Percentiles rank a stretch among this genome's conserved stretches.
phyloP scores from a whole-genome alignment of 148 eudicot species.

The Nepenthes gracilis region DNA sequence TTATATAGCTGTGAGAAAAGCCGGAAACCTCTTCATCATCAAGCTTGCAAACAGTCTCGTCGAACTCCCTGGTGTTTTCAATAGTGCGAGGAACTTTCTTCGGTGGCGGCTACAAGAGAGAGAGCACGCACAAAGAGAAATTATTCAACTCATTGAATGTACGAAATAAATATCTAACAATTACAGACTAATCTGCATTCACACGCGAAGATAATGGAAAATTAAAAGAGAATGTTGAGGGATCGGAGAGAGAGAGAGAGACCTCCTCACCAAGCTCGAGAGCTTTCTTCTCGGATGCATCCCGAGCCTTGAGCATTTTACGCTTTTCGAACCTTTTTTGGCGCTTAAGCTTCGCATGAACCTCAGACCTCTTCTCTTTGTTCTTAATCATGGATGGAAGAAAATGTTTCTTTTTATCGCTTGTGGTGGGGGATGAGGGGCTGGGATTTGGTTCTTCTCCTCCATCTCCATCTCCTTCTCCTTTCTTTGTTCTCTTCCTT shows the following conservation, averaged over 20 bases:
- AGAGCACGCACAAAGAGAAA: neutral
- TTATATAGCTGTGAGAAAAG: neutral
- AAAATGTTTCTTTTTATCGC: constrained; percentile 14
- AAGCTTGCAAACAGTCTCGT: constrained; percentile 83
- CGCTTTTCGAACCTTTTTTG: constrained; percentile 73
- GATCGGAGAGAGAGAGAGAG: neutral
- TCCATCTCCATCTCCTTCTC: constrained; percentile 1
- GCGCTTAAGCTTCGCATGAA: constrained; percentile 65
- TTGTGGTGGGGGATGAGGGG: constrained; percentile 8
- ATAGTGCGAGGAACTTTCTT: constrained; percentile 68
- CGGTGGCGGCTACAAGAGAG: constrained; percentile 46
- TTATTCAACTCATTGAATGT: neutral
- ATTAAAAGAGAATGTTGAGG: neutral
- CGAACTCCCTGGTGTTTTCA: constrained; percentile 77
- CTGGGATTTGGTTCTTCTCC: constrained; percentile 7
- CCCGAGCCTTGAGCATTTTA: constrained; percentile 63
- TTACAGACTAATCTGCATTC: no score
- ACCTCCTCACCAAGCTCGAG: constrained; percentile 97
- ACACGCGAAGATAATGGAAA: no score
- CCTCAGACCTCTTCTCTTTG: constrained; percentile 69
- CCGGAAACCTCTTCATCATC: constrained; percentile 78
- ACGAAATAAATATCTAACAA: no score
- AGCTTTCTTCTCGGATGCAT: constrained; percentile 59
- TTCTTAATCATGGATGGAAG: constrained; percentile 83
- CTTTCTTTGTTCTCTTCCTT: constrained; percentile 17